Conservation (phyloP, 139 green algal genomes). For the Closterium sp. region DNA sequence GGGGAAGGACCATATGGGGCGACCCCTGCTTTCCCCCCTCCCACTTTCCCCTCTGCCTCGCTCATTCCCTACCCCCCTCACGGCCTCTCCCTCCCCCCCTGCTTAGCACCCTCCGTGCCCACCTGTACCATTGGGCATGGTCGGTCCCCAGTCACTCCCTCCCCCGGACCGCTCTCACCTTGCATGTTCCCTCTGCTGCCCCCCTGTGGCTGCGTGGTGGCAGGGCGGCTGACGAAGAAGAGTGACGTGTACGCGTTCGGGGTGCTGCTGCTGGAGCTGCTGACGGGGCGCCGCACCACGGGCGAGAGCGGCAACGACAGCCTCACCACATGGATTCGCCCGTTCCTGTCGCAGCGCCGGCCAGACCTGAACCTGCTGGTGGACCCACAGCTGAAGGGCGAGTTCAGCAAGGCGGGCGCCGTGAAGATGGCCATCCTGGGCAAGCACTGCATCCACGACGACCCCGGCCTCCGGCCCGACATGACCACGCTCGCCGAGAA, state of each 20-base stretch:
- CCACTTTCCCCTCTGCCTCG: background rate
- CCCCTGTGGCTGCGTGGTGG: background rate
- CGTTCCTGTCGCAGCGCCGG: conserved; percentile 2
- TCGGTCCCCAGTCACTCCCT: background rate
- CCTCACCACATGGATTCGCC: conserved; percentile 18
- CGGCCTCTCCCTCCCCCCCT: background rate
- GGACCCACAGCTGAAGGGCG: conserved; percentile 12
- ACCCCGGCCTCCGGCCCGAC: conserved; percentile 7
- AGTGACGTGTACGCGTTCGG: conserved; percentile 19
- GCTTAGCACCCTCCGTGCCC: background rate
- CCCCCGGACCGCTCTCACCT: background rate
- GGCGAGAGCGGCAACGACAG: conserved; percentile 11
- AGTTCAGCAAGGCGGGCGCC: conserved; percentile 12
- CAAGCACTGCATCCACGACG: conserved; percentile 32
- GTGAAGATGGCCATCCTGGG: conserved; percentile 30
- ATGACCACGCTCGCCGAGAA: conserved; percentile 23
- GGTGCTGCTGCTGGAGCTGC: conserved; percentile 27
- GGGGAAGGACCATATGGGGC: too few relatives aligned
- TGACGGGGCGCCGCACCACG: conserved; percentile 8
- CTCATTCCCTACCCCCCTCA: background rate
- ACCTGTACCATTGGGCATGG: background rate
- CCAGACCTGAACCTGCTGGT: conserved; percentile 20
- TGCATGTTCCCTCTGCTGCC: background rate
- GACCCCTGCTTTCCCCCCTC: too few relatives aligned
- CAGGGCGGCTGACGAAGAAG: conserved; percentile 19